Base-by-base conservation (phyloP, 768 basidiomycete genomes). In the Dacryopinax spathularia region DNA sequence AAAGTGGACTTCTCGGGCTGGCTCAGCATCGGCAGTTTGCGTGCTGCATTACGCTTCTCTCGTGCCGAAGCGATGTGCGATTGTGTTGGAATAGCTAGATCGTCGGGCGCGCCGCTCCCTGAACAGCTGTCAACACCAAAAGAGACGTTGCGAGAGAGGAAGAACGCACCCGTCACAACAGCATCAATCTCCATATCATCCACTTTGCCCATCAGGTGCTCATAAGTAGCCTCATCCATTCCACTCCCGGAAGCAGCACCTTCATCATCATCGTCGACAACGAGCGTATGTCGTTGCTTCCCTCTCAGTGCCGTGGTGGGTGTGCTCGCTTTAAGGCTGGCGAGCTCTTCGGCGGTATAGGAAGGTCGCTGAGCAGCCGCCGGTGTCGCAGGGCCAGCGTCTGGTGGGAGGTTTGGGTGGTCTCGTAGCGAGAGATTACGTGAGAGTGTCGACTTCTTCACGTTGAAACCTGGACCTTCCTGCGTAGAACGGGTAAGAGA, bases 371-470 rank as follows among this genome's bases (percentile, higher is more conserved):
- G 20, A 22, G 16, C 37, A 18, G 62, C 29, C n/a, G 44, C 29
- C 25, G 43, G 48, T 44, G 63, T 33, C 5, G 36, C n/a, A 29
- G 43, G 15, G 9, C 34, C 44, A 22, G 34, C 18, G 16, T 33
- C 31, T n/a, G 33, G 2, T 3, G 60, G 15, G 15, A 39, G 20
- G 18, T 62, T 33, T n/a, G 60, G 31, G 20, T 61, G 31, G 7
- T 34, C 33, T 16, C 31, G 34, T 5, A 33, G 34, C 33, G 60
- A 62, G 27, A 62, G 13, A 33, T 31, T 29, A n/a, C 31, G 43
- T 31, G 65, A 29, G 43, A 91, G 76, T 62, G 73, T 85, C 1
- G 88, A 89, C 74, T 89, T 92, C 72, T 90, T 91, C 18, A 91
- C 76, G 76, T 87, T 79, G 71, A 92, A 91, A 0, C 80, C 82